A percentile compares a stretch with the other conserved stretches of the same genome.
phyloP scores from a whole-genome alignment of 2,329 filamentous ascomycete genomes.

The Xylaria sp. region DNA sequence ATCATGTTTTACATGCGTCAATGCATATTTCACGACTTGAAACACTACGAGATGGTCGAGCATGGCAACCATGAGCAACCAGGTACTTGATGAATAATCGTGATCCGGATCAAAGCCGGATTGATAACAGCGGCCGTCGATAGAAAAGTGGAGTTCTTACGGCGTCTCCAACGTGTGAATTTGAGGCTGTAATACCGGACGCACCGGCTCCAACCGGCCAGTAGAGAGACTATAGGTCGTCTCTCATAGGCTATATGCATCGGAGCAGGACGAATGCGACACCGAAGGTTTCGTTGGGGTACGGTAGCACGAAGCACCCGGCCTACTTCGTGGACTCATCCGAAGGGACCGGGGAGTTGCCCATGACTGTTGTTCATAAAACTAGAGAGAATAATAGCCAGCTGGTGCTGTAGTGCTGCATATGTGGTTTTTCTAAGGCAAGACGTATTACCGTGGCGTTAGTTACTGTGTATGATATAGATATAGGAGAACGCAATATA shows the following conservation, averaged over 20 bases:
- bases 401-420: neutral
- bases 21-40: neutral
- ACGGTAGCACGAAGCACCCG: neutral
- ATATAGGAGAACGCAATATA: neutral
- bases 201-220: conserved; percentile 6
- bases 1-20: neutral
- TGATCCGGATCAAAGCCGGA: neutral
- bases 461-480: neutral
- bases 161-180: neutral
- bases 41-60: neutral
- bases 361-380: neutral
- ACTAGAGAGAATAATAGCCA: neutral
- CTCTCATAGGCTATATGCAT: neutral
- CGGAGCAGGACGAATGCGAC: conserved; percentile 1
- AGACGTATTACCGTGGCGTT: neutral
- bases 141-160: conserved; percentile 9
- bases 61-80: neutral
- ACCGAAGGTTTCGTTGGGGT: conserved; percentile 4
- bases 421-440: neutral
- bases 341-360: neutral
- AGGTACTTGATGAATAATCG: neutral
- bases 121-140: neutral
- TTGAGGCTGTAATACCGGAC: neutral
- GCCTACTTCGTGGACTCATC: no score
- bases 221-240: neutral